phyloP scores from a whole-genome alignment of 2,329 filamentous ascomycete genomes.

The Fusarium devonianum region DNA sequence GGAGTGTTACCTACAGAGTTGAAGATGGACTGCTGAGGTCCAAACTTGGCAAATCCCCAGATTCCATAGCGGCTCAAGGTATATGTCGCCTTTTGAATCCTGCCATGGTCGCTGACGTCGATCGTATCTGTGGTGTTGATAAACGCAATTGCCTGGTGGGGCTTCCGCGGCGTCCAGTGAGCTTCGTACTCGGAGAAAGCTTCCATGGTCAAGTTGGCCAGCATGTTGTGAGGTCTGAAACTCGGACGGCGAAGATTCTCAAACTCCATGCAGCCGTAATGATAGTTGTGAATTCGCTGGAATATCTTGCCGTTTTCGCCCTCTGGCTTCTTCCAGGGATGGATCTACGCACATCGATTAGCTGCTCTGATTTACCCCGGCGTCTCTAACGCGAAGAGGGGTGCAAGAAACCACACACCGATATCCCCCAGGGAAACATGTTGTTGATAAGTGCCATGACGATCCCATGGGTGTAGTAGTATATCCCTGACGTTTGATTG shows the following conservation, averaged over 20 bases:
- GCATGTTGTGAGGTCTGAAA: not conserved
- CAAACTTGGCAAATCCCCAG: conserved; percentile 21
- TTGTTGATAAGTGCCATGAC: not conserved
- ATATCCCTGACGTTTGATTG: not conserved
- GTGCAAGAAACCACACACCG: not conserved
- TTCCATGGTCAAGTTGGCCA: conserved; percentile 9
- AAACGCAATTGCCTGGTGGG: not conserved
- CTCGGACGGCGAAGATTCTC: not conserved
- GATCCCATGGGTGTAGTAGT: not conserved
- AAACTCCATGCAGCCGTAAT: not conserved
- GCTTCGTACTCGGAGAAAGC: conserved; percentile 12
- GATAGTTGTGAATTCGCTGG: not conserved
- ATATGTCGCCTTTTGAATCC: conserved; percentile 5
- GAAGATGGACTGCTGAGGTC: conserved; percentile 15
- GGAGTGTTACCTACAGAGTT: conserved; percentile 19
- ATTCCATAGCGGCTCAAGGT: conserved; percentile 8
- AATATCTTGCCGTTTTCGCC: not conserved
- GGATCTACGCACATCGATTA: not conserved
- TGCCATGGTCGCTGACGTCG: conserved; percentile 2
- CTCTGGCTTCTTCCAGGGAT: not conserved
- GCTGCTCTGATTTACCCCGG: no score
- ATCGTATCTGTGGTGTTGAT: conserved; percentile 1
- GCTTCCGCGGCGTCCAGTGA: not conserved
- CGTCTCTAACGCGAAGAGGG: no score
- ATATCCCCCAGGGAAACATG: not conserved